Percentiles rank a stretch among this genome's conserved stretches.
Evolutionary conservation across 2,329 filamentous ascomycete species (phyloP).

Genomic region (Colletotrichum sp.): DNA sequence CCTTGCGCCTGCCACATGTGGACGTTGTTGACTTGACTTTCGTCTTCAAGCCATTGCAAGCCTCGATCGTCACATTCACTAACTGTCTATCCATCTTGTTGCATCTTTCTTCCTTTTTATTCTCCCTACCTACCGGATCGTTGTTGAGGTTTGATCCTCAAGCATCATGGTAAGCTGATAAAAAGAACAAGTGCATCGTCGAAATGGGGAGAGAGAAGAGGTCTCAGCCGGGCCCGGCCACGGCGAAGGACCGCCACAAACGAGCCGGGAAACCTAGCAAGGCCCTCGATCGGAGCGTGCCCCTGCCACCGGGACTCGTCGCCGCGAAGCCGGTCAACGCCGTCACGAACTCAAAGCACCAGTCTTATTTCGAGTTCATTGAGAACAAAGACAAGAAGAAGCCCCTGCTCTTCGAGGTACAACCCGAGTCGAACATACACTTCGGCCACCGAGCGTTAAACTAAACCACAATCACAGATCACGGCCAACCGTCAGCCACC

Average conservation of each 20-base stretch:
- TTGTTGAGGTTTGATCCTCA: not conserved
- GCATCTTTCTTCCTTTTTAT: not conserved
- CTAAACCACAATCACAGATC: slow-evolving; percentile 42
- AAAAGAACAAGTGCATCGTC: not conserved
- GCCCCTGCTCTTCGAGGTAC: slow-evolving; percentile 67
- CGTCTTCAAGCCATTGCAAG: not conserved
- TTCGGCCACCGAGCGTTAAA: not conserved
- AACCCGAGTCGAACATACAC: not conserved
- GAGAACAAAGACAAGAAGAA: slow-evolving; percentile 69
- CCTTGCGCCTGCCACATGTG: not conserved
- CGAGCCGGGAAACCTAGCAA: slow-evolving; percentile 4
- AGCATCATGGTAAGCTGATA: slow-evolving; percentile 20
- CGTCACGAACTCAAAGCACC: slow-evolving; percentile 57
- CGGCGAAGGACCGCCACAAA: slow-evolving; percentile 21
- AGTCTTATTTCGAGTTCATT: slow-evolving; percentile 67
- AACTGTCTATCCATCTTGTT: not conserved
- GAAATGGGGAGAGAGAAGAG: slow-evolving; percentile 24
- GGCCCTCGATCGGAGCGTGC: slow-evolving; percentile 31
- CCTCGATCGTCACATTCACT: not conserved
- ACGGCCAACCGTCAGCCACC: slow-evolving; percentile 57
- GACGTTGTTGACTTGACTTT: slow-evolving; percentile 9
- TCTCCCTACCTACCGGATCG: not conserved
- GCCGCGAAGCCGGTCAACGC: slow-evolving; percentile 34
- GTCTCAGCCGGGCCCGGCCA: slow-evolving; percentile 8
- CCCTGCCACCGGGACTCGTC: slow-evolving; percentile 37